Evolutionary conservation across 495 filamentous ascomycete species (phyloP).

Genomic region (Annulohypoxylon maeteangense): DNA sequence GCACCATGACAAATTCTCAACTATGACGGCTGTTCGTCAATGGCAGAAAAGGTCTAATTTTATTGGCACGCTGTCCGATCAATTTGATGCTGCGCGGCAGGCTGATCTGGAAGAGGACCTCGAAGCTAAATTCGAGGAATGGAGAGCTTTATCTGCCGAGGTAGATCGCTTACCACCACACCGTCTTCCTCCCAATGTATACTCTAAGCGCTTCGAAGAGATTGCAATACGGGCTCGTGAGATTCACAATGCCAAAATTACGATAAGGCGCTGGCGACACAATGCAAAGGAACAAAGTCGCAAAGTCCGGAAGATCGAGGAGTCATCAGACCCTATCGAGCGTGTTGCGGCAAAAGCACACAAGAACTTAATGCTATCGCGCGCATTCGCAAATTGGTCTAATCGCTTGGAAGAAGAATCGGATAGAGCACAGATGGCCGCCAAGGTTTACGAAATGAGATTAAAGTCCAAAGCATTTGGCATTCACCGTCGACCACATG

Average conservation of each 20-base stretch:
- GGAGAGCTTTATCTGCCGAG: constrained; percentile 39
- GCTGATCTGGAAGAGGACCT: constrained; percentile 40
- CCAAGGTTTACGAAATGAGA: constrained; percentile 43
- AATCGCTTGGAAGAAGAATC: constrained; percentile 69
- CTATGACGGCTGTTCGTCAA: constrained; percentile 37
- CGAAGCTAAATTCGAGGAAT: constrained; percentile 34
- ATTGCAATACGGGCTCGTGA: constrained; percentile 42
- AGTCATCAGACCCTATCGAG: constrained; percentile 71
- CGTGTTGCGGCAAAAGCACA: constrained; percentile 69
- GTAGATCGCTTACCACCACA: constrained; percentile 29
- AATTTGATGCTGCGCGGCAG: constrained; percentile 42
- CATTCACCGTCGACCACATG: constrained; percentile 9
- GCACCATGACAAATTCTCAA: constrained; percentile 42
- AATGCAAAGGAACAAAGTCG: constrained; percentile 27
- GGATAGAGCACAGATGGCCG: constrained; percentile 47
- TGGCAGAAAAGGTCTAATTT: constrained; percentile 43
- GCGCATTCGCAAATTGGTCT: constrained; percentile 80
- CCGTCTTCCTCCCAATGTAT: constrained; percentile 35
- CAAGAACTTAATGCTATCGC: constrained; percentile 73
- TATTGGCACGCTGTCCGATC: constrained; percentile 38
- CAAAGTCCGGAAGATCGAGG: constrained; percentile 58
- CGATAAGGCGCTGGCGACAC: constrained; percentile 41
- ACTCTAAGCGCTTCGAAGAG: constrained; percentile 47
- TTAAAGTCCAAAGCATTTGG: constrained; percentile 46
- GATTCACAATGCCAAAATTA: constrained; percentile 34